These are phyloP conservation scores for Aspergillus wentii DNA, from an alignment of 495 filamentous ascomycete genomes.

Conservation along the genomic window DNA sequence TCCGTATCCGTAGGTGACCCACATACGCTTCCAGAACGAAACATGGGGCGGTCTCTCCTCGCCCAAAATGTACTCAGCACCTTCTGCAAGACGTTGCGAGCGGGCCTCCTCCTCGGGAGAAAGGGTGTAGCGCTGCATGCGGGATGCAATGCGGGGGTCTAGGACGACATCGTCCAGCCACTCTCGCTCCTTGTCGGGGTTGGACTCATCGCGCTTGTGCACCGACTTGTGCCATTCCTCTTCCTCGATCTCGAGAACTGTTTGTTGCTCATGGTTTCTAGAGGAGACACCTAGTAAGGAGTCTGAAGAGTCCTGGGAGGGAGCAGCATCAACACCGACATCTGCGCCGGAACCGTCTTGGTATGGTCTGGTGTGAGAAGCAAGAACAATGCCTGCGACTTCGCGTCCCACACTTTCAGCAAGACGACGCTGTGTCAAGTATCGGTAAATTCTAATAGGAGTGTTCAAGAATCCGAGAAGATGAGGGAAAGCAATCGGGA, in stretches of 20 bases:
- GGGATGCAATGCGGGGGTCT: constrained; percentile 68
- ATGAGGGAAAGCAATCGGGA: constrained; percentile 77
- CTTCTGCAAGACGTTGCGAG: constrained; percentile 54
- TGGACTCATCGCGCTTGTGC: constrained; percentile 54
- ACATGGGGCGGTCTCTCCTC: constrained; percentile 33
- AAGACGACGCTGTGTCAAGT: constrained; percentile 76
- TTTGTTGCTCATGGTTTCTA: constrained; percentile 58
- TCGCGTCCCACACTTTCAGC: constrained; percentile 89
- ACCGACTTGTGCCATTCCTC: constrained; percentile 80
- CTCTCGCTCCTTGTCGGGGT: constrained; percentile 52
- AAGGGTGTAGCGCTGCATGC: constrained; percentile 74
- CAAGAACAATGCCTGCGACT: constrained; percentile 78
- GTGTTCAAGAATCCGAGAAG: constrained; percentile 93
- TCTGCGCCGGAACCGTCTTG: no score
- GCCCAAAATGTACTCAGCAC: constrained; percentile 64
- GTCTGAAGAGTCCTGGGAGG: constrained; percentile 21
- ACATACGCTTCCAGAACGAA: constrained; percentile 38
- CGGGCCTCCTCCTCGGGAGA: constrained; percentile 61
- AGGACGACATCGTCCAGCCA: constrained; percentile 76
- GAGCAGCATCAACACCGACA: constrained; percentile 3
- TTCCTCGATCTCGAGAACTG: constrained; percentile 72
- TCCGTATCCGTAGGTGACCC: constrained; percentile 42
- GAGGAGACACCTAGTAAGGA: constrained; percentile 4
- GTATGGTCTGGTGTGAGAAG: constrained; percentile 49
- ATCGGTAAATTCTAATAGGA: constrained; percentile 79